Percentiles rank a stretch among this genome's conserved stretches.
phyloP scores from a whole-genome alignment of 2,329 filamentous ascomycete genomes.

The Penicillium thymicola region DNA sequence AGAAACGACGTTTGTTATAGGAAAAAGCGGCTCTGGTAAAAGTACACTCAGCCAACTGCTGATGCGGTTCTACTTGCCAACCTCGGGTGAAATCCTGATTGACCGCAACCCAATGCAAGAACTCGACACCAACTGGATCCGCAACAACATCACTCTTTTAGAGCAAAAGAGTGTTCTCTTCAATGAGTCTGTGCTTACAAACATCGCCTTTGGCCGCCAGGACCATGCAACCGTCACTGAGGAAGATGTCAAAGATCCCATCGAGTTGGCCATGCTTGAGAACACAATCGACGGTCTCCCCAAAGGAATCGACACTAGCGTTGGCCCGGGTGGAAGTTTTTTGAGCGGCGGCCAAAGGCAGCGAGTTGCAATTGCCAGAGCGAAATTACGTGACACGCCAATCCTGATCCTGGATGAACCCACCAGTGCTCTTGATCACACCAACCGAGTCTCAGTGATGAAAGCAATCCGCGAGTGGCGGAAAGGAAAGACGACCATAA shows the following conservation, averaged over 20 bases:
- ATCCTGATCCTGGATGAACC: constrained; percentile 85
- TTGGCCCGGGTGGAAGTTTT: constrained; percentile 66
- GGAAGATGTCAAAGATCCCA: constrained; percentile 60
- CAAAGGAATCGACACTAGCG: constrained; percentile 65
- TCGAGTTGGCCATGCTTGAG: constrained; percentile 66
- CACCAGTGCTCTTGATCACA: constrained; percentile 79
- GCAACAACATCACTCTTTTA: constrained; percentile 72
- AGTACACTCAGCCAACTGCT: constrained; percentile 82
- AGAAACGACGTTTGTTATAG: constrained; percentile 75
- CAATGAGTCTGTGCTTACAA: constrained; percentile 72
- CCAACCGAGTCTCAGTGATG: constrained; percentile 66
- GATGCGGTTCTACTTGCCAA: constrained; percentile 70
- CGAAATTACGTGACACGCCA: constrained; percentile 70
- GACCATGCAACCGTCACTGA: constrained; percentile 49
- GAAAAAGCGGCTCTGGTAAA: constrained; percentile 86
- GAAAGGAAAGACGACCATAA: constrained; percentile 76
- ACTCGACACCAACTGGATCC: constrained; percentile 68
- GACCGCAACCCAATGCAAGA: constrained; percentile 62
- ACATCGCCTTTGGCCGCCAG: constrained; percentile 68
- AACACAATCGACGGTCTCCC: constrained; percentile 66
- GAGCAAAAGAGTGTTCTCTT: constrained; percentile 82
- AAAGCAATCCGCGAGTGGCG: constrained; percentile 75
- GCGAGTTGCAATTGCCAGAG: constrained; percentile 74
- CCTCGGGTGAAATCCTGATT: constrained; percentile 63
- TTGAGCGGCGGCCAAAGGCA: constrained; percentile 86